phyloP scores from a whole-genome alignment of 257 asterid species.

The Thymus quinquecostatus region DNA sequence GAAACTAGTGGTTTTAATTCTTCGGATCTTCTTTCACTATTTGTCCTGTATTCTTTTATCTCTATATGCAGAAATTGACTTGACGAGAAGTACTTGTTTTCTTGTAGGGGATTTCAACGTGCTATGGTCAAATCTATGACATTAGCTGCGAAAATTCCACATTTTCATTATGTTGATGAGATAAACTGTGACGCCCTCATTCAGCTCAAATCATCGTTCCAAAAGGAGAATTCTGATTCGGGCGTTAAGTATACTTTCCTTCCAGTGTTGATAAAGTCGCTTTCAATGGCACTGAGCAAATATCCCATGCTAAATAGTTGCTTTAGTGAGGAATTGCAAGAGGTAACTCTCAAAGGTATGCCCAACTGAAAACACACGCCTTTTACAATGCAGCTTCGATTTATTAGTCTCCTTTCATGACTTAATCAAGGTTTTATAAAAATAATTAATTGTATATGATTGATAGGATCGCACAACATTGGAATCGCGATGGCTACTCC shows the following conservation, averaged over 20 bases:
- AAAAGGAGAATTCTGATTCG: conserved; percentile 69
- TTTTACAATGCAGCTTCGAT: background rate
- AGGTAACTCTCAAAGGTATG: conserved; percentile 84
- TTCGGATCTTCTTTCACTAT: background rate
- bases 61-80: background rate
- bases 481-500: conserved; percentile 99
- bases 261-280: conserved; percentile 77
- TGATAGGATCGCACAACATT: conserved; percentile 80
- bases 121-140: conserved; percentile 96
- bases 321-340: conserved; percentile 72
- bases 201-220: conserved; percentile 76
- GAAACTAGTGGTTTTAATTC: background rate
- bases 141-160: conserved; percentile 89
- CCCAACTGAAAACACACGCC: background rate
- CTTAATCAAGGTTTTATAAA: background rate
- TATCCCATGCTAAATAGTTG: conserved; percentile 86
- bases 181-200: conserved; percentile 76
- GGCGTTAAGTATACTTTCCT: conserved; percentile 81
- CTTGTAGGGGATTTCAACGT: conserved; percentile 91
- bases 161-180: conserved; percentile 93
- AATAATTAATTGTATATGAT: conserved; percentile 14
- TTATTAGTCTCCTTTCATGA: background rate
- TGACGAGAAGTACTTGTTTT: background rate
- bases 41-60: background rate
- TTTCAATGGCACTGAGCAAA: conserved; percentile 75